A percentile compares a stretch with the other conserved stretches of the same genome.
Evolutionary conservation across 2,329 filamentous ascomycete genomes (phyloP).

Genomic region (Aureobasidium mangrovei): DNA sequence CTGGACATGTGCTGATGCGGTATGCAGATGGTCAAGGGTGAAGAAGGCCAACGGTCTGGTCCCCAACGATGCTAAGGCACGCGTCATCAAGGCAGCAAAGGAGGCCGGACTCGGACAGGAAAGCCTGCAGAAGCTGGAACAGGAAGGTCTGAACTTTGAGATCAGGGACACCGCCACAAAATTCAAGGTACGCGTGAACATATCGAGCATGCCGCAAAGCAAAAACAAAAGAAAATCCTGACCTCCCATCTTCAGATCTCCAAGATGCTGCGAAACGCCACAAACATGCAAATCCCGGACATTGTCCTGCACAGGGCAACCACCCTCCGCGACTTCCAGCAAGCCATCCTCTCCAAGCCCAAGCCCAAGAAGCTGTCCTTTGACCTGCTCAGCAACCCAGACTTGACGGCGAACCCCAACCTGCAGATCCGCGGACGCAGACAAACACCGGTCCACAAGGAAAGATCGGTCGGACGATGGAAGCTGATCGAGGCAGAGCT

Average conservation of each 20-base stretch:
- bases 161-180: slow-evolving; percentile 54
- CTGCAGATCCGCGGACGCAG: slow-evolving; percentile 57
- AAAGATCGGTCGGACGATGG: slow-evolving; percentile 63
- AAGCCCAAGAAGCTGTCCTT: slow-evolving; percentile 53
- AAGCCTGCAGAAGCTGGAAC: neutral
- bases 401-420: slow-evolving; percentile 54
- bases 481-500: slow-evolving; percentile 71
- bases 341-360: slow-evolving; percentile 28
- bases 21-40: neutral
- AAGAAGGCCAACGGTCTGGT: neutral
- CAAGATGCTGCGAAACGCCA: slow-evolving; percentile 74
- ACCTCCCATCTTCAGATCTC: slow-evolving; percentile 50
- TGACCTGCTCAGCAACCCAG: slow-evolving; percentile 40
- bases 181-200: slow-evolving; percentile 56
- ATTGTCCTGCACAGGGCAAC: slow-evolving; percentile 43
- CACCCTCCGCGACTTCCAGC: slow-evolving; percentile 32
- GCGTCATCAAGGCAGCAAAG: neutral
- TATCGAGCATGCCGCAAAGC: slow-evolving; percentile 2
- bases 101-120: neutral
- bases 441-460: slow-evolving; percentile 62
- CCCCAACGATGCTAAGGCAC: neutral
- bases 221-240: slow-evolving; percentile 10
- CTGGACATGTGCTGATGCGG: neutral
- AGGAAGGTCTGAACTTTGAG: slow-evolving; percentile 37
- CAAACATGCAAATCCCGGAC: slow-evolving; percentile 68